Evolutionary conservation across 2,329 filamentous ascomycete species (phyloP).

Genomic region (Coniochaeta prunicola): DNA sequence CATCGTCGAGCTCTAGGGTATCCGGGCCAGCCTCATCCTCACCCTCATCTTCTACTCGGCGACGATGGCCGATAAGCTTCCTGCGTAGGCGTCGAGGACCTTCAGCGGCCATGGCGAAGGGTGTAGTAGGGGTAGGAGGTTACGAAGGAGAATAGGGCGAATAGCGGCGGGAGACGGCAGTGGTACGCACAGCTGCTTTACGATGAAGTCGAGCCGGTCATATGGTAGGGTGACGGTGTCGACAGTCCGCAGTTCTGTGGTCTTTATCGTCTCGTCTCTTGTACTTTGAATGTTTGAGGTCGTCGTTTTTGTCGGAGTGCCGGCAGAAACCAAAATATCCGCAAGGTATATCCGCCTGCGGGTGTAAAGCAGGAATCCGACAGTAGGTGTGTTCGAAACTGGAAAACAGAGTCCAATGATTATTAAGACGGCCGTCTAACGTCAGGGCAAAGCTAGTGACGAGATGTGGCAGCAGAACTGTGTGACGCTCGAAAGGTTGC

Average conservation of each 20-base stretch:
- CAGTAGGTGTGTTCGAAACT: background rate
- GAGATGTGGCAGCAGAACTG: background rate
- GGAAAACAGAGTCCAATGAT: background rate
- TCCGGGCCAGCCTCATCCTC: conserved; percentile 58
- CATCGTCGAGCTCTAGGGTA: conserved; percentile 52
- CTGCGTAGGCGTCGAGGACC: conserved; percentile 42
- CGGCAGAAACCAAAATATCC: conserved; percentile 1
- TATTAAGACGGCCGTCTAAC: background rate
- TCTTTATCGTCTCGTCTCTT: background rate
- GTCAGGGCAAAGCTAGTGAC: background rate
- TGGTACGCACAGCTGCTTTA: background rate
- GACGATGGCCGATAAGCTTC: conserved; percentile 59
- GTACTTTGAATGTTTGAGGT: background rate
- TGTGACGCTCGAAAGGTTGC: background rate
- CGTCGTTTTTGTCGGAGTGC: background rate
- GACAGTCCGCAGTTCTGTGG: background rate
- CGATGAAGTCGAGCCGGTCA: background rate
- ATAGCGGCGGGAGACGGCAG: background rate
- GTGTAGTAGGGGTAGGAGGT: background rate
- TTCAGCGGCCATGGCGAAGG: conserved; percentile 18
- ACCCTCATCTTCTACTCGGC: conserved; percentile 63
- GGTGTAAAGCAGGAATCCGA: background rate
- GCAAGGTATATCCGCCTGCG: background rate
- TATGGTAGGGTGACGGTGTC: background rate
- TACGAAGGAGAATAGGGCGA: background rate